Evolutionary conservation across 2,329 filamentous ascomycete species (phyloP).

Genomic region (Ophioceras dolichostomum): DNA sequence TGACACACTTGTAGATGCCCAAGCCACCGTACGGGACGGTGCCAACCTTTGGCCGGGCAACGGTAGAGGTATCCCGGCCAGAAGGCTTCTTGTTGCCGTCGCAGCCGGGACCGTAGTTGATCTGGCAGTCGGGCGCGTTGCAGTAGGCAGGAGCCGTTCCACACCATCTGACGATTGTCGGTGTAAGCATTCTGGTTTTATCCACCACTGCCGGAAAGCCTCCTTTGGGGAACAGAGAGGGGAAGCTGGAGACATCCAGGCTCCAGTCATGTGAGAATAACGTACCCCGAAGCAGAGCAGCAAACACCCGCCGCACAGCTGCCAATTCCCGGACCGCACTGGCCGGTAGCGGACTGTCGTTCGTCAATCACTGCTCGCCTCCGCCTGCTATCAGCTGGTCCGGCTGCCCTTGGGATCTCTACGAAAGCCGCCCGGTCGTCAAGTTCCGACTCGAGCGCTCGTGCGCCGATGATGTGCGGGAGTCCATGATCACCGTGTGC

Average conservation of each 20-base stretch:
- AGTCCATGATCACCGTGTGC: conserved; percentile 14
- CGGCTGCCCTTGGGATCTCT: neutral
- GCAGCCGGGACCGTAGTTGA: conserved; percentile 47
- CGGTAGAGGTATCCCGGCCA: conserved; percentile 40
- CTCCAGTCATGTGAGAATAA: too few species aligned
- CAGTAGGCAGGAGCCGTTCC: conserved; percentile 43
- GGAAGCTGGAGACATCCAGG: too few species aligned
- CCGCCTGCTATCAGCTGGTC: neutral
- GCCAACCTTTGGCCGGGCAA: conserved; percentile 41
- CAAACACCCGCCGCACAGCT: conserved; percentile 19
- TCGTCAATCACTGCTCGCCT: conserved; percentile 3
- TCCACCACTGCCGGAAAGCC: too few species aligned
- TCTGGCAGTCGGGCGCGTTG: conserved; percentile 47
- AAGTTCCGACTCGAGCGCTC: conserved; percentile 13
- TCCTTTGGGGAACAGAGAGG: too few species aligned
- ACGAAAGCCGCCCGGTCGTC: too few species aligned
- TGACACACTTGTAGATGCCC: conserved; percentile 42
- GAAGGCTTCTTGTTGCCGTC: conserved; percentile 43
- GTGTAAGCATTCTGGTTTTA: too few species aligned
- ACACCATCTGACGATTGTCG: conserved; percentile 41
- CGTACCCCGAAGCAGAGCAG: conserved; percentile 20
- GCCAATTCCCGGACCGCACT: conserved; percentile 15
- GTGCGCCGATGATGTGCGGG: conserved; percentile 14
- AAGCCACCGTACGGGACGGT: conserved; percentile 40
- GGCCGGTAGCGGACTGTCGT: conserved; percentile 10